Percentiles rank a stretch among this genome's conserved stretches.
phyloP scores from a whole-genome alignment of 805 yeast genomes.

The Lipomyces kockii region DNA sequence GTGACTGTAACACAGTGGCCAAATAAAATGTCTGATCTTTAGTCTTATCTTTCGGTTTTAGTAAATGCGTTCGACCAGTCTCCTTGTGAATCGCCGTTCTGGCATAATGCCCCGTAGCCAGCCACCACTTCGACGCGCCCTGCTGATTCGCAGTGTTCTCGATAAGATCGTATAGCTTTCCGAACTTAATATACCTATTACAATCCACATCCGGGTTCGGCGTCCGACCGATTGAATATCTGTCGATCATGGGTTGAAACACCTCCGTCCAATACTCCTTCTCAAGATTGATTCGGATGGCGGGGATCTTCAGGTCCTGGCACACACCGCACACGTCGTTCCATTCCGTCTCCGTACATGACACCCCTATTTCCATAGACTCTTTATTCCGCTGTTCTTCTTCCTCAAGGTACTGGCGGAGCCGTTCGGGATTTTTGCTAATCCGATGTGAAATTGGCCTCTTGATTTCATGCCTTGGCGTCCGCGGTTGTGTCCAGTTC shows the following conservation, averaged over 20 bases:
- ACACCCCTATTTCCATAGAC: conserved; percentile 21
- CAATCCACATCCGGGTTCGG: conserved; percentile 96
- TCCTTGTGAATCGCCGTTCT: conserved; percentile 34
- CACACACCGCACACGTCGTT: conserved; percentile 74
- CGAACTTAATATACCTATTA: conserved; percentile 85
- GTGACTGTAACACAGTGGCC: conserved; percentile 61
- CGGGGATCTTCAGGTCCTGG: conserved; percentile 62
- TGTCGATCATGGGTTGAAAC: conserved; percentile 86
- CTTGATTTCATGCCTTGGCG: conserved; percentile 21
- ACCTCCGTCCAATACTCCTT: conserved; percentile 91
- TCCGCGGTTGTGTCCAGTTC: conserved; percentile 64
- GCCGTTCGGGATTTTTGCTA: conserved; percentile 10
- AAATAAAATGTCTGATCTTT: conserved; percentile 94
- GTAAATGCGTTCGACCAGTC: conserved; percentile 51
- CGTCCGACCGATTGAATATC: conserved; percentile 73
- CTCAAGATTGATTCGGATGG: conserved; percentile 82
- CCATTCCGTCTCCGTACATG: conserved; percentile 79
- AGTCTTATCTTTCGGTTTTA: conserved; percentile 59
- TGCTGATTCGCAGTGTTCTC: conserved; percentile 44
- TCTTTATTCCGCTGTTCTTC: conserved; percentile 15
- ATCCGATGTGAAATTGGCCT: neutral
- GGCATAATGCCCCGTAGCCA: conserved; percentile 72
- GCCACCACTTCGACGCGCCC: conserved; percentile 63
- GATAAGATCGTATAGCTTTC: conserved; percentile 63
- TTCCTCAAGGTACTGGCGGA: conserved; percentile 3